phyloP scores from a whole-genome alignment of 768 basidiomycete species.

The Agrocybe praecox region DNA sequence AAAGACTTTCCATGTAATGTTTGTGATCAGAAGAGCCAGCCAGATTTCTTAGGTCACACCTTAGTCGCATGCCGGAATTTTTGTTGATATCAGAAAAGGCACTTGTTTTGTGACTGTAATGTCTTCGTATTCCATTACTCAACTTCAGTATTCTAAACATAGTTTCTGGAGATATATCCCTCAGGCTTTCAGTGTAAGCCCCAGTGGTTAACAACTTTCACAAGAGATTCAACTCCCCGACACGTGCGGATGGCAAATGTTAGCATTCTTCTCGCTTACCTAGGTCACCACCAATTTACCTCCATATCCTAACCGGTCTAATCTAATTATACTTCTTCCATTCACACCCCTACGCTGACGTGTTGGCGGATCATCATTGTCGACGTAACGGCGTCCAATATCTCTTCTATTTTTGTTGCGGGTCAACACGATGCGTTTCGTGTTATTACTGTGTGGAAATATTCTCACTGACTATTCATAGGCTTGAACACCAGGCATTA shows the following conservation, averaged over 20 bases:
- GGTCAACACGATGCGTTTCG: background rate
- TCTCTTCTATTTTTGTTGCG: background rate
- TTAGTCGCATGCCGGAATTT: too few relatives aligned
- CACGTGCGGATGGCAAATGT: background rate
- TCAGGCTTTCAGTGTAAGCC: background rate
- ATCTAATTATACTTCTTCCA: background rate
- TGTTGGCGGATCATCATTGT: background rate
- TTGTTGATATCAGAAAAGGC: too few relatives aligned
- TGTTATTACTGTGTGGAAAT: background rate
- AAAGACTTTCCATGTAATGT: too few relatives aligned
- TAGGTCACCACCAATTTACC: background rate
- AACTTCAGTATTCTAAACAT: too few relatives aligned
- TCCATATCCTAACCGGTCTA: background rate
- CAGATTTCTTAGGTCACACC: too few relatives aligned
- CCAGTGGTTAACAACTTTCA: background rate
- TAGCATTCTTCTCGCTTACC: background rate
- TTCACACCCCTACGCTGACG: background rate
- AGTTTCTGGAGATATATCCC: background rate
- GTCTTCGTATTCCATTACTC: too few relatives aligned
- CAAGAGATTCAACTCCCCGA: background rate
- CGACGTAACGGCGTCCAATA: background rate
- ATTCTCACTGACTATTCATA: background rate
- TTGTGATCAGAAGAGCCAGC: too few relatives aligned
- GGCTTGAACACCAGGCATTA: background rate
- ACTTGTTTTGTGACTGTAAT: too few relatives aligned